Percentiles rank a stretch among this genome's conserved stretches.
phyloP scores from a whole-genome alignment of 2,329 filamentous ascomycete genomes.

The Fusarium haematococcum region DNA sequence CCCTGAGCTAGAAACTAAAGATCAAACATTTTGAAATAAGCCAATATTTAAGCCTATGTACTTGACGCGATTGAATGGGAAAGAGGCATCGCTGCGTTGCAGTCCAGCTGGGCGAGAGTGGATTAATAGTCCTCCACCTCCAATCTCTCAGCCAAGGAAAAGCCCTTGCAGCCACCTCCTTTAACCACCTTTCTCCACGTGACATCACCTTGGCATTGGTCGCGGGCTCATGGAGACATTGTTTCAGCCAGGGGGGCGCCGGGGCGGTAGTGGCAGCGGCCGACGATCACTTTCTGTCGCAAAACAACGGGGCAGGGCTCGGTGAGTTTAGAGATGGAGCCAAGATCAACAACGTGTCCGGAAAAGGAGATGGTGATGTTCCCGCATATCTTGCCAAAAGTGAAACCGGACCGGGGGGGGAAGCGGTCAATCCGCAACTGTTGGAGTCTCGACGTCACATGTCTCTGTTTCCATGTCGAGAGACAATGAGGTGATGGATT shows the following conservation, averaged over 20 bases:
- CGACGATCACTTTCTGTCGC: slow-evolving; percentile 1
- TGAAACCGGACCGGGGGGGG: not conserved
- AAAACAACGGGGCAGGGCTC: not conserved
- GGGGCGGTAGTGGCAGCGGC: not conserved
- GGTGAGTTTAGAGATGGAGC: not conserved
- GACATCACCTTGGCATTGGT: not conserved
- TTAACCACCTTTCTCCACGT: not conserved
- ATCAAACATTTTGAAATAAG: slow-evolving; percentile 32
- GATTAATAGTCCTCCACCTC: not conserved
- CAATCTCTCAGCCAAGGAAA: slow-evolving; percentile 3
- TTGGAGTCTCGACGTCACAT: not conserved
- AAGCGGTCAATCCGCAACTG: not conserved
- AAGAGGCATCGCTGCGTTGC: slow-evolving; percentile 5
- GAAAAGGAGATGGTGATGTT: not conserved
- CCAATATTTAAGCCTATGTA: slow-evolving; percentile 39
- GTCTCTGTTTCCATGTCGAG: not conserved
- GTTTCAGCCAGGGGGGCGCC: not conserved
- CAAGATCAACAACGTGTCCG: not conserved
- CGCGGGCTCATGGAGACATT: not conserved
- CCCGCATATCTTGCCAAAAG: not conserved
- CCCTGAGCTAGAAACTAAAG: slow-evolving; percentile 38
- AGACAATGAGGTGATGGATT: not conserved
- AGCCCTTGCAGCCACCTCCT: slow-evolving; percentile 3
- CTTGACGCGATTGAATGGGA: not conserved
- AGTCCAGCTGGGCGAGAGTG: not conserved